Percentiles rank a stretch among this genome's conserved stretches.
These are phyloP conservation scores for Areca catechu DNA, from an alignment of 176 grass and related monocot species.

Conservation along the genomic window DNA sequence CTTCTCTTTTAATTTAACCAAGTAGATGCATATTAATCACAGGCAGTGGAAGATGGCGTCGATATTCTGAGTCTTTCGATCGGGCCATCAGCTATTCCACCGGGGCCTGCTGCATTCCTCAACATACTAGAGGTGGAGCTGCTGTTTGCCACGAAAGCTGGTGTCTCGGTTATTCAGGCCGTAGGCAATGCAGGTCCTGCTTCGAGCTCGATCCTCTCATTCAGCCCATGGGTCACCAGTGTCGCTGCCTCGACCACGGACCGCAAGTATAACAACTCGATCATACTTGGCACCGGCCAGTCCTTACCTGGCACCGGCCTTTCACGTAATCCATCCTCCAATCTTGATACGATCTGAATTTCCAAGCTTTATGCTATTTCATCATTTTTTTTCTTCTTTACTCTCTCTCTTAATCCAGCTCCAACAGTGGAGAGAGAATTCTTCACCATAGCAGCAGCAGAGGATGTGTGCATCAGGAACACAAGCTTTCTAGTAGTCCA, in stretches of 20 bases:
- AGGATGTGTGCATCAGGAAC: slow-evolving; percentile 39
- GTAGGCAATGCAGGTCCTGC: slow-evolving; percentile 72
- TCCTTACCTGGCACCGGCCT: slow-evolving; percentile 37
- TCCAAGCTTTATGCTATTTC: no score
- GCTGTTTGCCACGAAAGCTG: slow-evolving; percentile 79
- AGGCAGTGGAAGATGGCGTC: slow-evolving; percentile 93
- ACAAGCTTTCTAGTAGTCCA: slow-evolving; percentile 1
- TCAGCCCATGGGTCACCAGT: slow-evolving; percentile 95
- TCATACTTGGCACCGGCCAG: slow-evolving; percentile 51
- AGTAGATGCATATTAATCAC: not conserved
- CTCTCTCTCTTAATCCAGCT: slow-evolving; percentile 28
- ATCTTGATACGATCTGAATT: not conserved
- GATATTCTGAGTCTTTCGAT: slow-evolving; percentile 80
- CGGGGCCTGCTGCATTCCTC: slow-evolving; percentile 64
- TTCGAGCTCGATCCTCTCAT: slow-evolving; percentile 58
- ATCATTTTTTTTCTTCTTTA: slow-evolving; percentile 8
- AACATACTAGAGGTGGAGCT: slow-evolving; percentile 80
- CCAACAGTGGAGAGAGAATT: slow-evolving; percentile 46
- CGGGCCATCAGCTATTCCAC: slow-evolving; percentile 43
- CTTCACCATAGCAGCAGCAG: slow-evolving; percentile 45
- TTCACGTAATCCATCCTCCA: slow-evolving; percentile 44
- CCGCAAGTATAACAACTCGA: slow-evolving; percentile 57
- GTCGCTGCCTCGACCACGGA: slow-evolving; percentile 69
- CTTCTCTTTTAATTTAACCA: not conserved
- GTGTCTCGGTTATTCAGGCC: slow-evolving; percentile 78